These are phyloP conservation scores for Hanseniaspora uvarum DNA, from an alignment of 1,139 yeast genomes.

Conservation along the genomic window DNA sequence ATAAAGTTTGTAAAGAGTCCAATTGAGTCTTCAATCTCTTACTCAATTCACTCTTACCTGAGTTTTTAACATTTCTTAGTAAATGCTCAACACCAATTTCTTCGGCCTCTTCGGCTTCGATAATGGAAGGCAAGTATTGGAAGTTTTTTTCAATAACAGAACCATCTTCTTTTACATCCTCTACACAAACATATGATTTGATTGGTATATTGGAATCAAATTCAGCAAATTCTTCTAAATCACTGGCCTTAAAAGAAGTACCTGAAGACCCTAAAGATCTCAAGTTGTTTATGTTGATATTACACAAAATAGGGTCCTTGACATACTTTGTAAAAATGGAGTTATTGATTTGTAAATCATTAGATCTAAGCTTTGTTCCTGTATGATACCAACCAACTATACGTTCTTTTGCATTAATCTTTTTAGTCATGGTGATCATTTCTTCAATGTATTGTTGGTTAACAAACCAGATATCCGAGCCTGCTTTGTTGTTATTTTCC, in stretches of 20 bases:
- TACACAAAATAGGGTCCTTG: slow-evolving; percentile 61
- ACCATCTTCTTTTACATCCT: slow-evolving; percentile 96
- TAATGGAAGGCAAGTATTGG: slow-evolving; percentile 81
- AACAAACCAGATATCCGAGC: slow-evolving; percentile 85
- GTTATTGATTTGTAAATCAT: slow-evolving; percentile 86
- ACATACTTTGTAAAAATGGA: slow-evolving; percentile 68
- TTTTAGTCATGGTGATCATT: slow-evolving; percentile 96
- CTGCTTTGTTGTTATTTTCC: slow-evolving; percentile 75
- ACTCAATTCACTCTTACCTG: slow-evolving; percentile 88
- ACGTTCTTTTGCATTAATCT: slow-evolving; percentile 92
- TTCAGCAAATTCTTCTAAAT: slow-evolving; percentile 2
- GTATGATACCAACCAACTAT: slow-evolving; percentile 98
- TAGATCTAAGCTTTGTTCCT: slow-evolving; percentile 82
- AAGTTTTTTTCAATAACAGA: slow-evolving; percentile 86
- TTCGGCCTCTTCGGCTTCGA: slow-evolving; percentile 98
- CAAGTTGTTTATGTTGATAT: slow-evolving; percentile 58
- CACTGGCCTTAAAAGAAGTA: slow-evolving; percentile 22
- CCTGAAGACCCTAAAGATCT: slow-evolving; percentile 25
- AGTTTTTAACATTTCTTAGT: slow-evolving; percentile 87
- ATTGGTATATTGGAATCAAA: slow-evolving; percentile 70
- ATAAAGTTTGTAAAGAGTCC: slow-evolving; percentile 78
- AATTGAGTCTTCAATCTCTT: slow-evolving; percentile 80
- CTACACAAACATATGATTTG: slow-evolving; percentile 87
- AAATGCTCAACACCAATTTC: slow-evolving; percentile 98
- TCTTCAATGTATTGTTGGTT: slow-evolving; percentile 94